Conservation (phyloP, 176 grass and related monocot genomes). For the Luzula sylvatica region DNA sequence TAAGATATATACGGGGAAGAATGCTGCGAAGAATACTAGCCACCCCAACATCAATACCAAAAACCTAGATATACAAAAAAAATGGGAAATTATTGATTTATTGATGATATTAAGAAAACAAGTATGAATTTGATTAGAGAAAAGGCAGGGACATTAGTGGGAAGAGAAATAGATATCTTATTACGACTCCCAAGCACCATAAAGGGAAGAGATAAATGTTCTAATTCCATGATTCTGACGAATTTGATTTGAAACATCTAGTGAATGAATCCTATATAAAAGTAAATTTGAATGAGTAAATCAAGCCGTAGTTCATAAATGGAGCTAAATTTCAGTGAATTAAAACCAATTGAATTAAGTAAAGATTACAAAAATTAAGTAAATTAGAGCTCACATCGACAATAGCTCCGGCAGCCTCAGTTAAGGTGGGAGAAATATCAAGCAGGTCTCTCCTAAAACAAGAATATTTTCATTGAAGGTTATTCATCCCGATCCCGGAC, state of each 20-base stretch:
- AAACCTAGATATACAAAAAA: conserved; percentile 43
- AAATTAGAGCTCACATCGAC: conserved; percentile 59
- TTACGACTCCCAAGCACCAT: conserved; percentile 83
- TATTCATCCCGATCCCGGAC: too few relatives aligned
- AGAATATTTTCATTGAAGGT: too few relatives aligned
- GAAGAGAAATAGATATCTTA: conserved; percentile 89
- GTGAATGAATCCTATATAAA: conserved; percentile 87
- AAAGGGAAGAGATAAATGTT: conserved; percentile 98
- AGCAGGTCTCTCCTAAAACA: conserved; percentile 88
- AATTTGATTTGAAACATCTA: conserved; percentile 97
- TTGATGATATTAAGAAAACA: not conserved
- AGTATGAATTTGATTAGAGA: not conserved
- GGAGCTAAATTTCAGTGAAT: too few relatives aligned
- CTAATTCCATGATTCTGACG: conserved; percentile 98
- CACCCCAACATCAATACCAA: conserved; percentile 63
- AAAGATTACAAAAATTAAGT: too few relatives aligned
- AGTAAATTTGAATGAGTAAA: not conserved
- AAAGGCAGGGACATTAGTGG: conserved; percentile 48
- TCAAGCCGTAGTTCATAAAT: not conserved
- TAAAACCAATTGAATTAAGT: too few relatives aligned
- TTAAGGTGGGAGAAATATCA: conserved; percentile 88
- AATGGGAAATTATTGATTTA: conserved; percentile 13
- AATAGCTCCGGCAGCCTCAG: conserved; percentile 85
- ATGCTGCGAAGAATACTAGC: conserved; percentile 77
- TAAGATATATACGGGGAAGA: conserved; percentile 79